Percentiles rank a stretch among this genome's conserved stretches.
phyloP scores from a whole-genome alignment of 306 rosid genomes.

The Acacia crassicarpa region DNA sequence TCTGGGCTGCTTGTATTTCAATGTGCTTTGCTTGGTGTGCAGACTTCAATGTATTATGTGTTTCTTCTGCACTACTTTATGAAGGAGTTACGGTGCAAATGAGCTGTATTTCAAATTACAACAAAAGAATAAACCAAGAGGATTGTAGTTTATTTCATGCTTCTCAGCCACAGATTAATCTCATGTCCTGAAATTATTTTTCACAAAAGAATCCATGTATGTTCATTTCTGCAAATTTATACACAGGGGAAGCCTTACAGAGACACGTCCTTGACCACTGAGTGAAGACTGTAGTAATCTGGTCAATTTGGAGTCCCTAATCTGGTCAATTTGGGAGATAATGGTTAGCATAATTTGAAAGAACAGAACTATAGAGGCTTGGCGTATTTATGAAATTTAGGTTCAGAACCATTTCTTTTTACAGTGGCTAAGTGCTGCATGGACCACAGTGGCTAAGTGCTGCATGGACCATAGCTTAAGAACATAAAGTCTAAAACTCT shows the following conservation, averaged over 20 bases:
- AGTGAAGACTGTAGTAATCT: constrained; percentile 94
- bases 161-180: constrained; percentile 21
- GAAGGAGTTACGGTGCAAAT: constrained; percentile 98
- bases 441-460: background rate
- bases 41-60: constrained; percentile 92
- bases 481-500: background rate
- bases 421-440: too few species aligned
- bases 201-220: constrained; percentile 27
- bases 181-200: constrained; percentile 19
- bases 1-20: constrained; percentile 95
- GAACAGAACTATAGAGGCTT: background rate
- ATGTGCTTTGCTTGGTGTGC: constrained; percentile 98
- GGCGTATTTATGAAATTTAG: background rate
- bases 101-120: constrained; percentile 63
- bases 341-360: background rate
- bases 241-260: constrained; percentile 67
- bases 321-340: too few species aligned
- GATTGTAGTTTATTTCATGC: constrained; percentile 15
- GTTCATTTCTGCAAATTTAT: constrained; percentile 17
- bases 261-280: constrained; percentile 97
- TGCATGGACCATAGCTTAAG: background rate
- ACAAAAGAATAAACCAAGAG: constrained; percentile 29
- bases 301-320: constrained; percentile 94
- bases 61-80: constrained; percentile 94
- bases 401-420: background rate